Evolutionary conservation across 768 basidiomycete species (phyloP).

Genomic region (Panus rudis): DNA sequence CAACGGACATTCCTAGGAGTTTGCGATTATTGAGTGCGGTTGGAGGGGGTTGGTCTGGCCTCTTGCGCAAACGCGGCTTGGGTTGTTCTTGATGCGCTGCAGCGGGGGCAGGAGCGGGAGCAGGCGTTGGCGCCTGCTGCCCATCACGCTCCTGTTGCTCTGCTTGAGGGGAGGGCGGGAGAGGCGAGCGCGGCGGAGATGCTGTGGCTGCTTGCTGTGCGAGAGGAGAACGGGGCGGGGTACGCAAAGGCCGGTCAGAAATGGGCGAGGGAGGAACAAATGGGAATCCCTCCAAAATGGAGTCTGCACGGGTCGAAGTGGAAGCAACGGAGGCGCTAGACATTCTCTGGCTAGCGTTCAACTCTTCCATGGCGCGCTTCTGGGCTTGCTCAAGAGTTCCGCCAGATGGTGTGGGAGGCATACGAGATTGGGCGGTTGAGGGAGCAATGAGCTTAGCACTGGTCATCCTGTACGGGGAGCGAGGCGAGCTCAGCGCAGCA

Average conservation of each 20-base stretch:
- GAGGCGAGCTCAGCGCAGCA: slow-evolving; percentile 27
- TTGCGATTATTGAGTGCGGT: slow-evolving; percentile 33
- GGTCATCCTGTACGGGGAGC: slow-evolving; percentile 49
- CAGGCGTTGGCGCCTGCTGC: slow-evolving; percentile 1
- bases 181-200: no score
- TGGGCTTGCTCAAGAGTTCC: slow-evolving; percentile 58
- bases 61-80: slow-evolving; percentile 7
- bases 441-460: slow-evolving; percentile 57
- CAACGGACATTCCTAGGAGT: slow-evolving; percentile 65
- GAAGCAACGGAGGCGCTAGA: slow-evolving; percentile 64
- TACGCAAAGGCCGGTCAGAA: slow-evolving; percentile 69
- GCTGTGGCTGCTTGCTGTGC: slow-evolving; percentile 48
- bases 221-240: slow-evolving; percentile 70
- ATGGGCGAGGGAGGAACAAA: slow-evolving; percentile 89
- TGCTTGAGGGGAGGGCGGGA: no score
- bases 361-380: slow-evolving; percentile 56
- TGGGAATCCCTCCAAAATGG: slow-evolving; percentile 81
- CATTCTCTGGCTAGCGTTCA: slow-evolving; percentile 41
- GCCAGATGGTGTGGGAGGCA: slow-evolving; percentile 4
- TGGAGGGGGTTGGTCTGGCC: slow-evolving; percentile 34
- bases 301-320: slow-evolving; percentile 68
- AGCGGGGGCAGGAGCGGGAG: slow-evolving; percentile 1
- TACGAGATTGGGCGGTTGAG: slow-evolving; percentile 15
- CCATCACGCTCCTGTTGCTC: no score
- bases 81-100: slow-evolving; percentile 6